Evolutionary conservation across 129 eudicot genomes (phyloP).

Genomic region (Saussurea involucrata): DNA sequence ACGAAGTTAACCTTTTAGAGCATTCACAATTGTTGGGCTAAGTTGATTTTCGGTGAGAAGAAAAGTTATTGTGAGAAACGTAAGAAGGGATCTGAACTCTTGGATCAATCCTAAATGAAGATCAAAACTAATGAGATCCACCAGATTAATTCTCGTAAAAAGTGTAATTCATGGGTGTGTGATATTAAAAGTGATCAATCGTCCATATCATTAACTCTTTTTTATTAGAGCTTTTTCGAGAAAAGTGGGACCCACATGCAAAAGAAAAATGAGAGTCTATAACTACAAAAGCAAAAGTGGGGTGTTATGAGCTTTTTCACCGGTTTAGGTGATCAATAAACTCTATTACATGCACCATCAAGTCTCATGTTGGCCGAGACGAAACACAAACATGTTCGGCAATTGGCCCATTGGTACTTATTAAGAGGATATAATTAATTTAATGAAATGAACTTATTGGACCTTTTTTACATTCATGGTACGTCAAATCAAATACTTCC

Average conservation of each 20-base stretch:
- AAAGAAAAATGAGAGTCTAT: background rate
- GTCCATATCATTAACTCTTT: no score
- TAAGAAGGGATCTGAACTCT: no score
- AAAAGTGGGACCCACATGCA: background rate
- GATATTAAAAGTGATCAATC: no score
- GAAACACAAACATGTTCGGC: background rate
- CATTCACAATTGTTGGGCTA: background rate
- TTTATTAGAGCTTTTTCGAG: background rate
- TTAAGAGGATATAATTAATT: background rate
- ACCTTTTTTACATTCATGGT: no score
- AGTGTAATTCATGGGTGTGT: no score
- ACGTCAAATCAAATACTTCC: no score
- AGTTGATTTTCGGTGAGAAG: no score
- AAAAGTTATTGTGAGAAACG: no score
- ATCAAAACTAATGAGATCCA: no score
- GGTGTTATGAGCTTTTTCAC: background rate
- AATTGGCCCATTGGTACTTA: background rate
- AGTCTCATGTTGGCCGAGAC: background rate
- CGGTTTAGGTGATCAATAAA: background rate
- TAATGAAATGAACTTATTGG: background rate
- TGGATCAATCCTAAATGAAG: no score
- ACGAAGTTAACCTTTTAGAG: background rate
- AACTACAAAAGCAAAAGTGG: background rate
- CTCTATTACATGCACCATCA: background rate
- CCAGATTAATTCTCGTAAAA: no score